Conservation (phyloP, 805 yeast species). For the Candida ficus region DNA sequence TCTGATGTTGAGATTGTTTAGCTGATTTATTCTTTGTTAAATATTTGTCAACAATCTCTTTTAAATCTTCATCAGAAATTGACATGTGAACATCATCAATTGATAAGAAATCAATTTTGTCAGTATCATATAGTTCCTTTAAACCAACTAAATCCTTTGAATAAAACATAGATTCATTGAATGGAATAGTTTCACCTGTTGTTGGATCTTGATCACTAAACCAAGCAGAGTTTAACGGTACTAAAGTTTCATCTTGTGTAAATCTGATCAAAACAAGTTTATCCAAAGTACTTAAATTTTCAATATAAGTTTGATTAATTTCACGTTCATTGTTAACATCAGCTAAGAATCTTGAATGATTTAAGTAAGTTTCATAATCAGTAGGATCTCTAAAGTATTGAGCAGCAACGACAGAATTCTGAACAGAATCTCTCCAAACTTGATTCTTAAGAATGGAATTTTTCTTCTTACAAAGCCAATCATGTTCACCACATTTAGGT, state of each 20-base stretch:
- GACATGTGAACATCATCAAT: constrained; percentile 64
- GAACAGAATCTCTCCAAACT: constrained; percentile 55
- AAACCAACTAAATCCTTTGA: constrained; percentile 58
- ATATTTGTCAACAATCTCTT: constrained; percentile 37
- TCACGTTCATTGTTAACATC: constrained; percentile 58
- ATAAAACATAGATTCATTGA: constrained; percentile 46
- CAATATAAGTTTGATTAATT: constrained; percentile 35
- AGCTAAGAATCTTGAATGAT: constrained; percentile 54
- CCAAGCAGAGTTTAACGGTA: constrained; percentile 70
- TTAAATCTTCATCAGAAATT: constrained; percentile 48
- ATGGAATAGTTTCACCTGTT: constrained; percentile 38
- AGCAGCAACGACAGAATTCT: constrained; percentile 58
- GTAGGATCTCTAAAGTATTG: constrained; percentile 67
- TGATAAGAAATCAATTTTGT: constrained; percentile 41
- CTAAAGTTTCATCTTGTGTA: constrained; percentile 57
- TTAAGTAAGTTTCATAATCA: constrained; percentile 48
- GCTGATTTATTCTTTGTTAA: constrained; percentile 24
- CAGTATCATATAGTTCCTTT: constrained; percentile 36
- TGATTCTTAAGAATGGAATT: constrained; percentile 53
- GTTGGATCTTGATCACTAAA: constrained; percentile 48
- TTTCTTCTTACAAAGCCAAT: constrained; percentile 55
- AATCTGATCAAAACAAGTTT: constrained; percentile 58
- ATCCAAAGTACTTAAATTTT: constrained; percentile 40
- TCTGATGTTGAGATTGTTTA: constrained; percentile 22
- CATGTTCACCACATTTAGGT: constrained; percentile 49